Evolutionary conservation across 768 basidiomycete genomes (phyloP).

Genomic region (Pisolithus microcarpus): DNA sequence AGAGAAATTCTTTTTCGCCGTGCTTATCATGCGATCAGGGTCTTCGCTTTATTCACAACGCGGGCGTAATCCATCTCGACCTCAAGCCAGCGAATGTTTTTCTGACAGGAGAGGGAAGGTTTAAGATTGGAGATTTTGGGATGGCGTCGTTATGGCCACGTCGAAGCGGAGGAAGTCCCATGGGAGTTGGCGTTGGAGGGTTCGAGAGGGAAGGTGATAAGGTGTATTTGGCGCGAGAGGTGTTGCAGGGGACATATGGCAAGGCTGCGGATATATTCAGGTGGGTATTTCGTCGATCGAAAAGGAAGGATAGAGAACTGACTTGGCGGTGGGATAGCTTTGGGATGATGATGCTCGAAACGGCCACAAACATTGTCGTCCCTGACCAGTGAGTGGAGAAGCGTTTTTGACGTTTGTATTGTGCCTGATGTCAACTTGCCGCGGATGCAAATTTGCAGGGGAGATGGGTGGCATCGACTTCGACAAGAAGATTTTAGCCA

Average conservation of each 20-base stretch:
- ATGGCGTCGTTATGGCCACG: constrained; percentile 95
- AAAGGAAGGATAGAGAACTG: not conserved
- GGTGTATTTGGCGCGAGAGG: constrained; percentile 93
- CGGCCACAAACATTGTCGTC: constrained; percentile 91
- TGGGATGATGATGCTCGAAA: constrained; percentile 93
- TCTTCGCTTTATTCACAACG: constrained; percentile 80
- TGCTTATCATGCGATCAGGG: constrained; percentile 41
- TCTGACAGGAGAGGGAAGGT: constrained; percentile 74
- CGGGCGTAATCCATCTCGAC: constrained; percentile 90
- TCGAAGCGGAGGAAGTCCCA: constrained; percentile 28
- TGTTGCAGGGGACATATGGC: constrained; percentile 85
- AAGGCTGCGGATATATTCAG: constrained; percentile 96
- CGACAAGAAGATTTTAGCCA: constrained; percentile 88
- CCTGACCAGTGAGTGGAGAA: constrained; percentile 82
- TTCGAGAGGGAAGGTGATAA: constrained; percentile 98
- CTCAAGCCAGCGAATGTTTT: constrained; percentile 97
- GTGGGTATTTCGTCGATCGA: constrained; percentile 32
- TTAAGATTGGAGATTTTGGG: constrained; percentile 98
- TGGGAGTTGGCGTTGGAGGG: constrained; percentile 31
- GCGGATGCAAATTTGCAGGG: constrained; percentile 43
- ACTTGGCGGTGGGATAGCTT: constrained; percentile 46
- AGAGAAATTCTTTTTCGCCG: not conserved
- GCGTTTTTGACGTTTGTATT: constrained; percentile 5
- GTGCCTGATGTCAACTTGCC: constrained; percentile 11
- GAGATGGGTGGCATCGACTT: constrained; percentile 89